A percentile compares a stretch with the other conserved stretches of the same genome.
Conservation (phyloP, 495 filamentous ascomycete genomes). For the Filosporella fistucella region DNA sequence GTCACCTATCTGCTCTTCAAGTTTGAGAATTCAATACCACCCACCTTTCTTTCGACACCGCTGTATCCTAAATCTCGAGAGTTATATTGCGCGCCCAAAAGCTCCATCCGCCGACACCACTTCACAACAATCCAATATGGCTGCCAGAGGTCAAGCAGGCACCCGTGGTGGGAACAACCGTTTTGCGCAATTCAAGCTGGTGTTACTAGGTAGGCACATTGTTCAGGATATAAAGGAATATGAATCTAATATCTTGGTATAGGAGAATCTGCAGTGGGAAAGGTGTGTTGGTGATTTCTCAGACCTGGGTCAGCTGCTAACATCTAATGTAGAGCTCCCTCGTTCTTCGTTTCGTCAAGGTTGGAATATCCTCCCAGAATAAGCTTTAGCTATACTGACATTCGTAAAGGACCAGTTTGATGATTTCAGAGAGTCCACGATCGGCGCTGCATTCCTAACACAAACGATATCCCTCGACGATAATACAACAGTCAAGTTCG, state of each 20-base stretch:
- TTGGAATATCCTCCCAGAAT: background rate
- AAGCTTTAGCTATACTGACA: background rate
- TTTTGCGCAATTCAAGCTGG: constrained; percentile 99
- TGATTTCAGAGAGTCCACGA: constrained; percentile 97
- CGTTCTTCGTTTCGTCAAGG: constrained; percentile 97
- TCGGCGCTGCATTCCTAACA: constrained; percentile 97
- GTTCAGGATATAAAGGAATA: background rate
- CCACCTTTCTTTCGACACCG: no score
- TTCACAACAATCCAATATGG: constrained; percentile 57
- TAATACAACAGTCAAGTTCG: constrained; percentile 97
- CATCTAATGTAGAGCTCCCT: constrained; percentile 77
- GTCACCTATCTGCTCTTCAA: no score
- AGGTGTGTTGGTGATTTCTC: constrained; percentile 40
- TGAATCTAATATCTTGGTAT: constrained; percentile 11
- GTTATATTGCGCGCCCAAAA: no score
- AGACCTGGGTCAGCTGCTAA: constrained; percentile 34
- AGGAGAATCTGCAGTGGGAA: constrained; percentile 99
- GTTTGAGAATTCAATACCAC: no score
- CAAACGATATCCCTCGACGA: constrained; percentile 98
- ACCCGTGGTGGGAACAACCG: constrained; percentile 65
- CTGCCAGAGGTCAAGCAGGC: constrained; percentile 72
- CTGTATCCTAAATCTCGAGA: no score
- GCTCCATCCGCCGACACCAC: no score
- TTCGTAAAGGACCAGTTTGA: constrained; percentile 91
- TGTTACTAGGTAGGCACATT: constrained; percentile 72